Evolutionary conservation across 805 yeast genomes (phyloP).

Genomic region (Maudiozyma pseudohumilis): DNA sequence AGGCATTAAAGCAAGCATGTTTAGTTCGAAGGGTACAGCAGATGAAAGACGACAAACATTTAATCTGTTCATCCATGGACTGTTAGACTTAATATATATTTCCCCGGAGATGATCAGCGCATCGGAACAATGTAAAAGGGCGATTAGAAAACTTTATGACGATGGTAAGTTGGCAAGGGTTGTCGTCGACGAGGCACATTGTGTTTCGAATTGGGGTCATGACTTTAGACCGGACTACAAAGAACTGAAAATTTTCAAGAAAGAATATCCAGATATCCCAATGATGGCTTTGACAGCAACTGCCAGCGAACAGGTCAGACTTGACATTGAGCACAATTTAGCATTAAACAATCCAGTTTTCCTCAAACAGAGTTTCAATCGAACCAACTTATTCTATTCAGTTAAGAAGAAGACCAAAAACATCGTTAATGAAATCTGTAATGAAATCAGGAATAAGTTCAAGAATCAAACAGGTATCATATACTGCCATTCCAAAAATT

Average conservation of each 20-base stretch:
- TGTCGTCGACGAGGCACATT: conserved; percentile 96
- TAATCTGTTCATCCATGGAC: conserved; percentile 53
- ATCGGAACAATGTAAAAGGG: conserved; percentile 56
- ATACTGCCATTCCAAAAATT: conserved; percentile 82
- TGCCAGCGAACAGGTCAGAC: conserved; percentile 82
- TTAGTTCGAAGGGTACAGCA: conserved; percentile 64
- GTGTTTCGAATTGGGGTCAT: conserved; percentile 99
- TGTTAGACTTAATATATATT: conserved; percentile 68
- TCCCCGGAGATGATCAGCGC: conserved; percentile 93
- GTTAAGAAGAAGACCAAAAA: conserved; percentile 57
- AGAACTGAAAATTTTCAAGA: conserved; percentile 63
- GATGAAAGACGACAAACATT: conserved; percentile 58
- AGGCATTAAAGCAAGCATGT: conserved; percentile 77
- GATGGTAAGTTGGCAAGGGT: conserved; percentile 63
- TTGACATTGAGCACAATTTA: conserved; percentile 78
- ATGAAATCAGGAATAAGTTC: conserved; percentile 43
- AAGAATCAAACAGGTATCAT: conserved; percentile 71
- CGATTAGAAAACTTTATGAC: conserved; percentile 48
- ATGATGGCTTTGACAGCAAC: conserved; percentile 97
- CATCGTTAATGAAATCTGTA: conserved; percentile 47
- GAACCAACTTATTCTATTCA: conserved; percentile 76
- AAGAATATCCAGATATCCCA: conserved; percentile 70
- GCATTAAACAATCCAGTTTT: conserved; percentile 53
- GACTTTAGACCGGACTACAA: conserved; percentile 96
- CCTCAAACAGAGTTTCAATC: conserved; percentile 84